phyloP scores from a whole-genome alignment of 148 eudicot genomes.

The Rhododendron henanense region DNA sequence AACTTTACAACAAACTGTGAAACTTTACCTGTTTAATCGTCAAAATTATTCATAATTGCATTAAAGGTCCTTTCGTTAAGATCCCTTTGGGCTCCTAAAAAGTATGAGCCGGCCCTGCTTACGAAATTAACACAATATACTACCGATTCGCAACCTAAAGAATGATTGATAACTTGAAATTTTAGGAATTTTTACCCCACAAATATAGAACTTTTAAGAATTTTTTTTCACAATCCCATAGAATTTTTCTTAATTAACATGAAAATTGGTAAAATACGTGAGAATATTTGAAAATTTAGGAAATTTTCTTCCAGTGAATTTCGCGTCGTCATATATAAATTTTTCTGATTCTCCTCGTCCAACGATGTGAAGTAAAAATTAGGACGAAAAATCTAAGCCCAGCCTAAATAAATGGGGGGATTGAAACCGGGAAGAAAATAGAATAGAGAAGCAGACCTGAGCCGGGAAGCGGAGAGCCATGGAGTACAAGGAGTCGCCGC shows the following conservation, averaged over 20 bases:
- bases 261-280: no score
- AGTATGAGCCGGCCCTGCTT: not conserved
- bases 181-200: no score
- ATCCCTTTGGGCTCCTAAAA: not conserved
- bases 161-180: no score
- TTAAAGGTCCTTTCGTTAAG: not conserved
- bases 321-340: no score
- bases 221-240: no score
- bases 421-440: not conserved
- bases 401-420: not conserved
- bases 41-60: not conserved
- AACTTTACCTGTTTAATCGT: not conserved
- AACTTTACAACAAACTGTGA: not conserved
- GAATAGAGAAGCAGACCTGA: constrained; percentile 23
- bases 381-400: no score
- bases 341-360: no score
- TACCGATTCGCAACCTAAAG: not conserved
- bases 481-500: constrained; percentile 24
- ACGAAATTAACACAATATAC: not conserved
- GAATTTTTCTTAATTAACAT: no score
- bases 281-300: no score
- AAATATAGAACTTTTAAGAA: no score
- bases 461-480: constrained; percentile 46
- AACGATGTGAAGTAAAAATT: no score
- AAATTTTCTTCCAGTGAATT: no score